Evolutionary conservation across 1,284 basidiomycete species (phyloP), one percentile per base, ranked within the genome.

Genomic region (Cryptococcus neoformans): DNA sequence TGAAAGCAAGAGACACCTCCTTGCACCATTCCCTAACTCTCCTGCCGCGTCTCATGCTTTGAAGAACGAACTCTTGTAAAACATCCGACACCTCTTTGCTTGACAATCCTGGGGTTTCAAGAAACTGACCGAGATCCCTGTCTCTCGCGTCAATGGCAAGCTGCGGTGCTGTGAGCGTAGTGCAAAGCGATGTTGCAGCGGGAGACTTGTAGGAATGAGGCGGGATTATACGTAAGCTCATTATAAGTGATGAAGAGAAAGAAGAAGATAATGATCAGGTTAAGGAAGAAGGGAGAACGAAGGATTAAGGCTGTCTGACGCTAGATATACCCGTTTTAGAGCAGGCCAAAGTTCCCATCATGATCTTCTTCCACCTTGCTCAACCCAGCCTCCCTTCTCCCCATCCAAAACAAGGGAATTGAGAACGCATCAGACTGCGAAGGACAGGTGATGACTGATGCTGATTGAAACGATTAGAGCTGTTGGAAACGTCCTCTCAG

Each of bases 221-320:
- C 21, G 21, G 21, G 21, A 21, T 21, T 21, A 3, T 21, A 21
- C 36, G 21, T 16, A 21, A 40, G 57, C 65, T 60, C 52, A 70
- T 67, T 63, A 52, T 70, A 70, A 7, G 67, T 67, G 44, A 70
- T 67, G 39, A 70, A 57, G 53, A 68, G 67, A 44, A 69, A 63
- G 1, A 62, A 60, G 35, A 66, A 44, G 21, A 44, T 41, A 9
- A 44, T 4, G 42, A 17, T 14, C 21, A 21, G 65, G 51, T 54
- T 63, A n/a, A 71, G 47, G 4, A 57, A 58, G 38, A 70, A 67
- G 0, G 69, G 66, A 8, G 63, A 56, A 34, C 64, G 63, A 14
- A 71, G 57, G 17, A 62, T 28, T 45, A 68, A 54, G 3, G 69
- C 64, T 12, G 60, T 35, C 28, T 65, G 48, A n/a, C 69, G 21